Evolutionary conservation across 441 rosid species (phyloP).

Genomic region (Biscutella laevigata): DNA sequence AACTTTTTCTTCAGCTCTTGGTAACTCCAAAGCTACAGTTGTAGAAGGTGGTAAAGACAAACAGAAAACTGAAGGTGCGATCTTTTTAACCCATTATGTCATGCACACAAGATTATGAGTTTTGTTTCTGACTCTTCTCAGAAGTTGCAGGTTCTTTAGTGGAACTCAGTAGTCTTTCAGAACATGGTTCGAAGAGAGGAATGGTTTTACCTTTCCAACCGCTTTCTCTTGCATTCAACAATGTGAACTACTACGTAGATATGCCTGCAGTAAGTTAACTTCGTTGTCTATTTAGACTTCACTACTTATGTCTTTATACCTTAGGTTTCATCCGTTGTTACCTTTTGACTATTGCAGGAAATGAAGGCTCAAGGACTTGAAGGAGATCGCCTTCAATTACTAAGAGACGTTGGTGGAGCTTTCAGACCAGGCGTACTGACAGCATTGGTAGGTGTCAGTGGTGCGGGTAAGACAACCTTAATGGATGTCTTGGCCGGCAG

Average conservation of each 20-base stretch:
- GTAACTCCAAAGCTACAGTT: constrained; percentile 39
- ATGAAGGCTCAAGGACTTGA: constrained; percentile 64
- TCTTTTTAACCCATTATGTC: neutral
- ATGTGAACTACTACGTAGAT: constrained; percentile 73
- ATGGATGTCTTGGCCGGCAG: constrained; percentile 93
- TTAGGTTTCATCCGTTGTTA: neutral
- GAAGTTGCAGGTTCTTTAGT: constrained; percentile 33
- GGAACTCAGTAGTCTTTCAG: constrained; percentile 28
- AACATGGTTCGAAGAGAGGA: constrained; percentile 40
- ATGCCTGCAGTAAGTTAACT: constrained; percentile 71
- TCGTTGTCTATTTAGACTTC: neutral
- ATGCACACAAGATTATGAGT: neutral
- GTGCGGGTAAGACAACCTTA: constrained; percentile 93
- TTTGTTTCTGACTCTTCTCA: constrained; percentile 15
- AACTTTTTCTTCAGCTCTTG: constrained; percentile 39
- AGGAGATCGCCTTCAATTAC: constrained; percentile 62
- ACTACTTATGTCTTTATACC: neutral
- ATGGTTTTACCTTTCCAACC: constrained; percentile 84
- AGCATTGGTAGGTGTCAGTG: constrained; percentile 86
- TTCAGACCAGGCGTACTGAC: constrained; percentile 80
- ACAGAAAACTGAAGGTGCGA: constrained; percentile 31
- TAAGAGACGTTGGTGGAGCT: constrained; percentile 64
- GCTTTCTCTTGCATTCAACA: constrained; percentile 70
- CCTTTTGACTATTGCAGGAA: constrained; percentile 40
- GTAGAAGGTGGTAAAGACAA: constrained; percentile 34